phyloP scores from a whole-genome alignment of 148 eudicot species.

The Rhododendron ferrugineum region DNA sequence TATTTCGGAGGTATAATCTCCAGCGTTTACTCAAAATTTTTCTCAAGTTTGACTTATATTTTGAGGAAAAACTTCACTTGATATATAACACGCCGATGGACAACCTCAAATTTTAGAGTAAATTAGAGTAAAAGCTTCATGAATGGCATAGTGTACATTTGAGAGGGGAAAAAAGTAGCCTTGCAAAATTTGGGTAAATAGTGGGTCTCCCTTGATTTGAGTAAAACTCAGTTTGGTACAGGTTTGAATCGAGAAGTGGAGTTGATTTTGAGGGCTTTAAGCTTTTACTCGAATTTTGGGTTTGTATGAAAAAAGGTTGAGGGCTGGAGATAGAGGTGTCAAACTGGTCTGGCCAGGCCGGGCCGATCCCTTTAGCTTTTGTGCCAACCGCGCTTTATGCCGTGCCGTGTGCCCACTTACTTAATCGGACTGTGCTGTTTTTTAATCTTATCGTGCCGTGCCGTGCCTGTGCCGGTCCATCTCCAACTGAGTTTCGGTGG shows the following conservation, averaged over 20 bases:
- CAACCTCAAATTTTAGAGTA: not conserved
- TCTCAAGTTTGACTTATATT: not conserved
- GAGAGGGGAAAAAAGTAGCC: not conserved
- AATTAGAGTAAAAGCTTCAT: not conserved
- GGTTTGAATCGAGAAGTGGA: not conserved
- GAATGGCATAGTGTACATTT: not conserved
- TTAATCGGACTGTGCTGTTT: too few species aligned
- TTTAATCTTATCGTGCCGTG: too few species aligned
- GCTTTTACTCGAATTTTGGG: not conserved
- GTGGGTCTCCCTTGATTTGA: not conserved
- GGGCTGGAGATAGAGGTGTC: too few species aligned
- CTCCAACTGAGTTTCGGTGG: too few species aligned
- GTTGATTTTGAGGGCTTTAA: not conserved
- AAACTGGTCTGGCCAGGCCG: too few species aligned
- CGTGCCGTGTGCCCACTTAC: too few species aligned
- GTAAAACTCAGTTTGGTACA: not conserved
- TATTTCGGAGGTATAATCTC: slow-evolving; percentile 42
- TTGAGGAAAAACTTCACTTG: not conserved
- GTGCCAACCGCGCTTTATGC: too few species aligned
- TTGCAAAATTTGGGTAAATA: not conserved
- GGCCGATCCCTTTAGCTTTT: too few species aligned
- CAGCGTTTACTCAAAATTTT: not conserved
- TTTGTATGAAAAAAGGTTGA: too few species aligned
- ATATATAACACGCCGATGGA: not conserved
- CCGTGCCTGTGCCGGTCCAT: too few species aligned